phyloP scores from a whole-genome alignment of 331 rosid genomes.

The Acacia pycnantha region DNA sequence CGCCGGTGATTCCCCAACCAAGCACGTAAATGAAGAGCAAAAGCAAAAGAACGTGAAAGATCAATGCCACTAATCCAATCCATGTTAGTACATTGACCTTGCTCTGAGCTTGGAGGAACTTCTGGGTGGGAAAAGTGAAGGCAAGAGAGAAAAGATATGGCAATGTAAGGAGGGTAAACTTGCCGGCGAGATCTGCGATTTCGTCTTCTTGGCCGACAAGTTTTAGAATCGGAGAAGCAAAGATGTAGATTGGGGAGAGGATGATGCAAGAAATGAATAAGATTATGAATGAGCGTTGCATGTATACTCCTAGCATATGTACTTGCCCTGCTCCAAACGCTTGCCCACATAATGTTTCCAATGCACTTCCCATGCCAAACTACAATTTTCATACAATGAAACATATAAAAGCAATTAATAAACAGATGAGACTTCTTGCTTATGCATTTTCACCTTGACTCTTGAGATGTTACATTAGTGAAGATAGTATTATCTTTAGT shows the following conservation, averaged over 20 bases:
- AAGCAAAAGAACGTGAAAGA: constrained; percentile 50
- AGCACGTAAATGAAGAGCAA: constrained; percentile 59
- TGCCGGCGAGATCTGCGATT: constrained; percentile 69
- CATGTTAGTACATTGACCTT: constrained; percentile 64
- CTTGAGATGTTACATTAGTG: too few relatives aligned
- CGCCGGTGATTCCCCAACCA: constrained; percentile 59
- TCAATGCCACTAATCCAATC: constrained; percentile 56
- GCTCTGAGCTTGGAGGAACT: constrained; percentile 88
- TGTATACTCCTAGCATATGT: constrained; percentile 75
- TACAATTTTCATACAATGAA: constrained; percentile 15
- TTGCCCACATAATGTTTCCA: constrained; percentile 68
- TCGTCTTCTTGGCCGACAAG: constrained; percentile 66
- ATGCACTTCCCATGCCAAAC: constrained; percentile 73
- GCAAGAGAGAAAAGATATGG: constrained; percentile 70
- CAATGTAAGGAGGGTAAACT: constrained; percentile 43
- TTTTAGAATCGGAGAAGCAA: constrained; percentile 65
- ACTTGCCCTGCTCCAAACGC: constrained; percentile 55
- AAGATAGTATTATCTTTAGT: too few relatives aligned
- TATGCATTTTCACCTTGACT: too few relatives aligned
- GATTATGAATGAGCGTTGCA: constrained; percentile 83
- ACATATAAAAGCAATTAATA: too few relatives aligned
- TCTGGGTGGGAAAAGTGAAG: constrained; percentile 69
- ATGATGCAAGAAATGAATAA: constrained; percentile 39
- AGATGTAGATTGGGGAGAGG: constrained; percentile 67
- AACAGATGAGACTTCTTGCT: too few relatives aligned